These are phyloP conservation scores for Corymbia citriodora DNA, from an alignment of 441 rosid species.

Conservation along the genomic window DNA sequence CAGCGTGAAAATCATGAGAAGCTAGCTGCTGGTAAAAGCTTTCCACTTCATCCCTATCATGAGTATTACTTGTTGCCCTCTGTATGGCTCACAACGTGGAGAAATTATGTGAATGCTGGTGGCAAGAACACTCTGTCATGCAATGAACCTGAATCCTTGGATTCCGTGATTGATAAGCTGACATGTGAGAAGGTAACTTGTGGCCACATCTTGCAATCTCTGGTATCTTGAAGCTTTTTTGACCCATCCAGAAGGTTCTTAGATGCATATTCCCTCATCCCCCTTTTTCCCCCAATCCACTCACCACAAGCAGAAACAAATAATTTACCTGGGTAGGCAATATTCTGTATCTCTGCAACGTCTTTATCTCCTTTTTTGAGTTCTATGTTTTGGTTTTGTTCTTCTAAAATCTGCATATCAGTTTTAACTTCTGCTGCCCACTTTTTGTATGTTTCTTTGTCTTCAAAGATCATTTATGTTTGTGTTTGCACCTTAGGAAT, in stretches of 20 bases:
- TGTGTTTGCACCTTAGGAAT: not conserved
- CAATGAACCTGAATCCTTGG: slow-evolving; percentile 68
- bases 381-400: not conserved
- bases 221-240: not conserved
- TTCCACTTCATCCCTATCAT: slow-evolving; percentile 48
- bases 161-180: slow-evolving; percentile 49
- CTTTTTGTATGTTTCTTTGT: not conserved
- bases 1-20: slow-evolving; percentile 94
- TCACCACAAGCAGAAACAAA: not conserved
- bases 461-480: not conserved
- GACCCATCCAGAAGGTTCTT: not conserved
- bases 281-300: not conserved
- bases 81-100: slow-evolving; percentile 84
- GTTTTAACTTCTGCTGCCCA: not conserved
- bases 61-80: slow-evolving; percentile 80
- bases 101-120: slow-evolving; percentile 64
- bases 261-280: not conserved
- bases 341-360: not conserved
- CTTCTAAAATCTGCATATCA: not conserved
- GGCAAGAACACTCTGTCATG: slow-evolving; percentile 67
- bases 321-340: not conserved
- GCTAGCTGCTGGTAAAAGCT: slow-evolving; percentile 61
- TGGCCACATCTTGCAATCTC: not conserved
- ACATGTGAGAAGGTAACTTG: slow-evolving; percentile 79
- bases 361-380: not conserved